These are phyloP conservation scores for Samsoniella hepiali DNA, from an alignment of 2,329 filamentous ascomycete genomes.

Conservation along the genomic window DNA sequence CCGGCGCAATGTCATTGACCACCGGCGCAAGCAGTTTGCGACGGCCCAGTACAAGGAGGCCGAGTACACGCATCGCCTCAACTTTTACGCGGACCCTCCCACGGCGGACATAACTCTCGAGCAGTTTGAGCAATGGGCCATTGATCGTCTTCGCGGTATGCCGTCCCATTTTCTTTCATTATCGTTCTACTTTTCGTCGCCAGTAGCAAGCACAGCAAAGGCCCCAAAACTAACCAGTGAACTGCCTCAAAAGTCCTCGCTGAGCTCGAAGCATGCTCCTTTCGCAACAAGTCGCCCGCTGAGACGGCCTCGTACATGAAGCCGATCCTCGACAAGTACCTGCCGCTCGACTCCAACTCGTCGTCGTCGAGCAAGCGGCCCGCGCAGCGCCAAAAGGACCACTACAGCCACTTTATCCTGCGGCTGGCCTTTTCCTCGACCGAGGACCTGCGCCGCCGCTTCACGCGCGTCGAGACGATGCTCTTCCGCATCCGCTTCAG, in stretches of 20 bases:
- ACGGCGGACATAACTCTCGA: constrained; percentile 94
- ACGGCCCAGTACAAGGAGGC: constrained; percentile 71
- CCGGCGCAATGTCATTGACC: constrained; percentile 70
- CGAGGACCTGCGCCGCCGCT: constrained; percentile 83
- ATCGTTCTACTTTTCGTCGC: not conserved
- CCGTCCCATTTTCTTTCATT: not conserved
- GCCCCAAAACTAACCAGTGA: not conserved
- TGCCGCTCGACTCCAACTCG: constrained; percentile 74
- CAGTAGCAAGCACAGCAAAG: not conserved
- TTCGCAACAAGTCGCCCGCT: constrained; percentile 80
- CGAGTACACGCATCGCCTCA: constrained; percentile 80
- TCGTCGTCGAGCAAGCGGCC: constrained; percentile 58
- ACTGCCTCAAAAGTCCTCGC: constrained; percentile 60
- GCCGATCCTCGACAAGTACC: constrained; percentile 80
- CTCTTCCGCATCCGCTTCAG: constrained; percentile 81
- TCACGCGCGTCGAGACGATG: constrained; percentile 81
- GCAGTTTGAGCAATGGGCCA: constrained; percentile 98
- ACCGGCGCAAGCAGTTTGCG: constrained; percentile 85
- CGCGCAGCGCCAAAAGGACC: constrained; percentile 83
- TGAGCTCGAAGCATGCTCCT: constrained; percentile 90
- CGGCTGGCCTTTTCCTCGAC: constrained; percentile 89
- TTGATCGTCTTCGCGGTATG: constrained; percentile 78
- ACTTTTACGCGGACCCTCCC: constrained; percentile 85
- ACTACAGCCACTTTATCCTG: constrained; percentile 97
- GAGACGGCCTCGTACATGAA: constrained; percentile 84